phyloP scores from a whole-genome alignment of 2,329 filamentous ascomycete species.

The Rhynchosporium agropyri region DNA sequence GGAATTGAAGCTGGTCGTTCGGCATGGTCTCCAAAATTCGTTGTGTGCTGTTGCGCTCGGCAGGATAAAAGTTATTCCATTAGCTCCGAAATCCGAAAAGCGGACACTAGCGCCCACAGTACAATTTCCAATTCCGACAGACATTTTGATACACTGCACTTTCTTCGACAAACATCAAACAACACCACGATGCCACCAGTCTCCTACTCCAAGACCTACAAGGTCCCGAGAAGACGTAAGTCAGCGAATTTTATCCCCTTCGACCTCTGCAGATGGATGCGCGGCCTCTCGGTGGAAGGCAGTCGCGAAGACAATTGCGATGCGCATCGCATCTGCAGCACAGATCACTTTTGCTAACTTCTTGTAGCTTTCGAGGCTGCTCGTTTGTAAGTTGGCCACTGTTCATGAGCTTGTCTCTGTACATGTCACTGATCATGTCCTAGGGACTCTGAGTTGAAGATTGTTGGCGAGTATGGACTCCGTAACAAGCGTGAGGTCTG shows the following conservation, averaged over 20 bases:
- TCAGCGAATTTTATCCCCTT: conserved; percentile 14
- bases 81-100: background rate
- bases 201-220: conserved; percentile 99
- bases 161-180: conserved; percentile 23
- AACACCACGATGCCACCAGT: conserved; percentile 52
- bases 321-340: background rate
- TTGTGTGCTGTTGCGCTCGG: background rate
- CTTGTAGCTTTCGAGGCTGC: conserved; percentile 88
- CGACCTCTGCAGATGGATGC: background rate
- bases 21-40: conserved; percentile 8
- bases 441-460: conserved; percentile 99
- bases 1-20: background rate
- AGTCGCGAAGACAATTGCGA: background rate
- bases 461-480: conserved; percentile 99
- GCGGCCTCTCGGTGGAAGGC: background rate
- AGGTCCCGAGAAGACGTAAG: conserved; percentile 84
- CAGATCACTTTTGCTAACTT: conserved; percentile 44
- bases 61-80: background rate
- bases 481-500: conserved; percentile 99
- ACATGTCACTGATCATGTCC: conserved; percentile 81
- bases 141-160: conserved; percentile 18
- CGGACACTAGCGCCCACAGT: too few species aligned
- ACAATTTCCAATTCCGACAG: conserved; percentile 18
- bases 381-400: conserved; percentile 99
- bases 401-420: conserved; percentile 96